A percentile compares a stretch with the other conserved stretches of the same genome.
These are phyloP conservation scores for Adenanthera pavonina DNA, from an alignment of 306 rosid genomes.

Conservation along the genomic window DNA sequence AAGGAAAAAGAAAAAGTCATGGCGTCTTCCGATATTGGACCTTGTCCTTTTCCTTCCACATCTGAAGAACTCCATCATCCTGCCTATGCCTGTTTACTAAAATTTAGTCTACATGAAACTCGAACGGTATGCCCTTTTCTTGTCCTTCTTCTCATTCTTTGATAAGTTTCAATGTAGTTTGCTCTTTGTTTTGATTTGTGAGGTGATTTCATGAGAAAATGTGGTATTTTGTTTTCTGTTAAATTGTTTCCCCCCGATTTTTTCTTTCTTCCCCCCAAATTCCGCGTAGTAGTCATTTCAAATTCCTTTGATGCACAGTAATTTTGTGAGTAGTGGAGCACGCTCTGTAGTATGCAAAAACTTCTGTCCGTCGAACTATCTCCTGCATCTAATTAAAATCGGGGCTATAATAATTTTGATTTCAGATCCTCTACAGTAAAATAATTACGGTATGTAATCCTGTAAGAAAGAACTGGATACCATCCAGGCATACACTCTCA, in stretches of 20 bases:
- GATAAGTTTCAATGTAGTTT: not conserved
- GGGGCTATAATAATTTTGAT: not conserved
- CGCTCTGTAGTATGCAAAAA: conserved; percentile 1
- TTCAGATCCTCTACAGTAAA: too few species aligned
- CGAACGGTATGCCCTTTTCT: conserved; percentile 70
- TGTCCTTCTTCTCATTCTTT: conserved; percentile 6
- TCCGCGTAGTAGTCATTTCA: not conserved
- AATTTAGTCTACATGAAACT: conserved; percentile 90
- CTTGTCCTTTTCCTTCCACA: conserved; percentile 42
- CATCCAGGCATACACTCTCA: too few species aligned
- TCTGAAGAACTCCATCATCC: conserved; percentile 51
- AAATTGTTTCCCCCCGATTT: not conserved
- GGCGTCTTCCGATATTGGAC: conserved; percentile 70
- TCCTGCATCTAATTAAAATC: conserved; percentile 17
- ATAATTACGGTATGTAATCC: too few species aligned
- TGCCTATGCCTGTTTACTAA: conserved; percentile 66
- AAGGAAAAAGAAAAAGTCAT: conserved; percentile 35
- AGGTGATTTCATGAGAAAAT: conserved; percentile 25
- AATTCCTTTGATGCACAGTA: not conserved
- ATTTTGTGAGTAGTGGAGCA: not conserved
- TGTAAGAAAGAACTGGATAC: too few species aligned
- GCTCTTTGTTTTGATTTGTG: not conserved
- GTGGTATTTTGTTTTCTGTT: not conserved
- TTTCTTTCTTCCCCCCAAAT: not conserved
- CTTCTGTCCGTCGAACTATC: not conserved